Evolutionary conservation across 1,284 basidiomycete species (phyloP), one percentile per base, ranked within the genome.

Genomic region (Leccinum pachyderme): DNA sequence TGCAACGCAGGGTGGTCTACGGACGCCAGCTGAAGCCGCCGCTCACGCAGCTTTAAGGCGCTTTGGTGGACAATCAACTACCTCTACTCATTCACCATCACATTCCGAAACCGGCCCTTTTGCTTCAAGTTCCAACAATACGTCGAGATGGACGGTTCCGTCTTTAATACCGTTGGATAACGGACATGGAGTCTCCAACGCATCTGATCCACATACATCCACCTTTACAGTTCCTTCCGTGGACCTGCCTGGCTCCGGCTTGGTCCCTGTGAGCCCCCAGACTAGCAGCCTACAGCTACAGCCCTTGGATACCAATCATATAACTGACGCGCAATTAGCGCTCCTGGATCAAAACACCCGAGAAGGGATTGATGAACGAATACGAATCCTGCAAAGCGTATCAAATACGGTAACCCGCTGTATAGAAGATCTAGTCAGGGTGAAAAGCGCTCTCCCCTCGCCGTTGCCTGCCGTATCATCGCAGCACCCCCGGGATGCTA

Each of bases 301-400:
- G 70, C 9, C 47, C 28, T 8, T 5, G 28, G 43, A 51, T 44
- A 60, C 73, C 80, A 51, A 75, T 69, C 59, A 49, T 39, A 51
- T 84, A 59, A 84, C 79, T 35, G 83, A 83, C 44, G 79, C 79
- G 53, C 87, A 86, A 63, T 75, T 89, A 31, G 73, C 72, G 24
- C 68, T 77, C 33, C 73, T 89, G 67, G 89, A 91, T 60, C 72
- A 66, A 33, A 66, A 87, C 29, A 89, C 88, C 22, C 76, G 90
- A 47, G 87, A 89, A 62, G 87, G 87, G 4, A 89, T 95, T 47
- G 89, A 94, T 59, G 90, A 93, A 69, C 80, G 92, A 54, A 73
- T 95, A 56, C 77, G 83, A 43, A 80, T 91, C 27, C 73, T 95
- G 28, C 87, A 91, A 71, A 80, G 82, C 31, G 86, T 94, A 29